Percentiles rank a stretch among this genome's conserved stretches.
These are phyloP conservation scores for Eimeria tenella DNA, from an alignment of 169 alveolate species.

Conservation along the genomic window DNA sequence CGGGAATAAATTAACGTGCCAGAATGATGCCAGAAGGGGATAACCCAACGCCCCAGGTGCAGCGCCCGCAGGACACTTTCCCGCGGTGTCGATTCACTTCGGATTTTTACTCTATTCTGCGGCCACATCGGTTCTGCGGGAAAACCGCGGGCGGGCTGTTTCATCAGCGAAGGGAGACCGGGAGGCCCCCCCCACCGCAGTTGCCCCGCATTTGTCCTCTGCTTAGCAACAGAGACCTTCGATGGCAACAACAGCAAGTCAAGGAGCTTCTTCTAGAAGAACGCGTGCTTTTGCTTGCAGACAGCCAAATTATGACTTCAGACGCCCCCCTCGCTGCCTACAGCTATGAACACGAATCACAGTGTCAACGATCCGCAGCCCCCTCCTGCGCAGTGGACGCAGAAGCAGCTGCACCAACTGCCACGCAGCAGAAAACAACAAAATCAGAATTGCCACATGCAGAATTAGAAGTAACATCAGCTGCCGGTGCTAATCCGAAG, in stretches of 20 bases:
- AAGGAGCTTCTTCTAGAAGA: constrained; percentile 40
- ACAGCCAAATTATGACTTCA: constrained; percentile 26
- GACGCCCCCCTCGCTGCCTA: constrained; percentile 48
- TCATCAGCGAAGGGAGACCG: not conserved
- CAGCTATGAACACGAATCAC: not conserved
- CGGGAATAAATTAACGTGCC: not conserved
- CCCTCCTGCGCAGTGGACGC: not conserved
- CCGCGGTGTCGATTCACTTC: constrained; percentile 13
- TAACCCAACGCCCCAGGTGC: constrained; percentile 53
- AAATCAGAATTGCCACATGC: not conserved
- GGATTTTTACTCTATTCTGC: constrained; percentile 34
- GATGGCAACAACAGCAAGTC: constrained; percentile 58
- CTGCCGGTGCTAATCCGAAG: not conserved
- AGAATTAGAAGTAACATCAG: not conserved
- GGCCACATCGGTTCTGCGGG: not conserved
- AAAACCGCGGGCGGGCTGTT: not conserved
- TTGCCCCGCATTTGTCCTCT: not conserved
- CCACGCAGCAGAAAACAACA: not conserved
- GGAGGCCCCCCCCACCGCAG: constrained; percentile 12
- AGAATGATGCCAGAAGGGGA: constrained; percentile 34
- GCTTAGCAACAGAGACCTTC: constrained; percentile 42
- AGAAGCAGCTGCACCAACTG: not conserved
- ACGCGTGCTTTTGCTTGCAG: constrained; percentile 37
- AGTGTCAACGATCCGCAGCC: not conserved
- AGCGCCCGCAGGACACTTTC: constrained; percentile 18